These are phyloP conservation scores for Ceratocystis smalleyi DNA, from an alignment of 2,329 filamentous ascomycete genomes.

Conservation along the genomic window DNA sequence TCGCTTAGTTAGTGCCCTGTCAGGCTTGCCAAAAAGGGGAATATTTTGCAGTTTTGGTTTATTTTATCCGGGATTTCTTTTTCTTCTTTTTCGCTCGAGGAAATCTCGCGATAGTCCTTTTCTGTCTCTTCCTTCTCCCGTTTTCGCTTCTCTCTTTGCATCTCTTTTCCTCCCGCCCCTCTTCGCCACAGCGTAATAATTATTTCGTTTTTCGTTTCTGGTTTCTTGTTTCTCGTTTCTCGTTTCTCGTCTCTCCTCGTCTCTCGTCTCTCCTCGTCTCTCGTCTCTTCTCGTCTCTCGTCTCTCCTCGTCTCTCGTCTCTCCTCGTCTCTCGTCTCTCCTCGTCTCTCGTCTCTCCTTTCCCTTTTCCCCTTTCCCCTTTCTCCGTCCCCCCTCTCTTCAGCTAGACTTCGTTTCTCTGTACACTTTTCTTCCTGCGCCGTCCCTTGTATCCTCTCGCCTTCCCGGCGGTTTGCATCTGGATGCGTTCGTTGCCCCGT, in stretches of 20 bases:
- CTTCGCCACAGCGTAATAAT: too few species aligned
- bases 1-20: neutral
- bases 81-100: constrained; percentile 19
- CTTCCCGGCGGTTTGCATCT: neutral
- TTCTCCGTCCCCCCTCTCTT: neutral
- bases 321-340: too few species aligned
- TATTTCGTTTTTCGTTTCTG: too few species aligned
- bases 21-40: neutral
- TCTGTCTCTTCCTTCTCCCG: constrained; percentile 1
- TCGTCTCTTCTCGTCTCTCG: too few species aligned
- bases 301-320: too few species aligned
- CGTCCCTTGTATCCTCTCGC: neutral
- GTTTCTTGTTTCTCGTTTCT: too few species aligned
- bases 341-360: too few species aligned
- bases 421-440: neutral
- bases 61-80: constrained; percentile 5
- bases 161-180: neutral
- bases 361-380: neutral
- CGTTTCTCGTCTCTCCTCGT: too few species aligned
- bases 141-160: constrained; percentile 19
- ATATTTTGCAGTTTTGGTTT: neutral
- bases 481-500: constrained; percentile 13
- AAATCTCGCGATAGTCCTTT: constrained; percentile 1
- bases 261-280: too few species aligned
- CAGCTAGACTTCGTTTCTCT: neutral